Conservation (phyloP, 352 stramenopile species). For the Globisporangium megalacanthum region DNA sequence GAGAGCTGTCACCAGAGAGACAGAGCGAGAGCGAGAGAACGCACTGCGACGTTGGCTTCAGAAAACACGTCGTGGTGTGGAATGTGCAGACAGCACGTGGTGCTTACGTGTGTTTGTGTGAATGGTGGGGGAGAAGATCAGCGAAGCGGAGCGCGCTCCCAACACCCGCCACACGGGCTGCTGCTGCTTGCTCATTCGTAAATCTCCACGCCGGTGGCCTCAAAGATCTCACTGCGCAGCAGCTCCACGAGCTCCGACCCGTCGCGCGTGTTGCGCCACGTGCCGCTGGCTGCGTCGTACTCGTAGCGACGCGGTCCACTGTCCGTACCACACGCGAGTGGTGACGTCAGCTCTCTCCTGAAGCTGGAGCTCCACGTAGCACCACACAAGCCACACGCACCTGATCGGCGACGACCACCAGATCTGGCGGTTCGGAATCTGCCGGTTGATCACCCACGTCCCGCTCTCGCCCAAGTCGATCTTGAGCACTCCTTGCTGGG, state of each 20-base stretch:
- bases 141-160: background rate
- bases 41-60: no score
- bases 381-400: conserved; percentile 16
- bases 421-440: conserved; percentile 96
- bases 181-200: conserved; percentile 31
- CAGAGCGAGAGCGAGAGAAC: background rate
- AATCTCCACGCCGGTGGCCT: conserved; percentile 77
- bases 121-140: background rate
- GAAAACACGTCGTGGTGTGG: no score
- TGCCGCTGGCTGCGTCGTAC: conserved; percentile 55
- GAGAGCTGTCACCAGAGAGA: background rate
- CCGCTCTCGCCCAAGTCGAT: conserved; percentile 91
- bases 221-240: conserved; percentile 70
- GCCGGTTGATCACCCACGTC: conserved; percentile 97
- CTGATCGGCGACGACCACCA: conserved; percentile 97
- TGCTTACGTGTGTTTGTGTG: no score
- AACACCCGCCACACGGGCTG: no score
- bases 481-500: conserved; percentile 94
- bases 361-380: background rate
- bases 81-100: no score
- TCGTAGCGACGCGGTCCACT: conserved; percentile 89
- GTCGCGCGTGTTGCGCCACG: conserved; percentile 84
- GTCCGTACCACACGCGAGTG: background rate
- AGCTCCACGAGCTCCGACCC: conserved; percentile 66
- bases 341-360: no score